A percentile compares a stretch with the other conserved stretches of the same genome.
Conservation (phyloP, 441 rosid genomes). For the Omphalea diandra region DNA sequence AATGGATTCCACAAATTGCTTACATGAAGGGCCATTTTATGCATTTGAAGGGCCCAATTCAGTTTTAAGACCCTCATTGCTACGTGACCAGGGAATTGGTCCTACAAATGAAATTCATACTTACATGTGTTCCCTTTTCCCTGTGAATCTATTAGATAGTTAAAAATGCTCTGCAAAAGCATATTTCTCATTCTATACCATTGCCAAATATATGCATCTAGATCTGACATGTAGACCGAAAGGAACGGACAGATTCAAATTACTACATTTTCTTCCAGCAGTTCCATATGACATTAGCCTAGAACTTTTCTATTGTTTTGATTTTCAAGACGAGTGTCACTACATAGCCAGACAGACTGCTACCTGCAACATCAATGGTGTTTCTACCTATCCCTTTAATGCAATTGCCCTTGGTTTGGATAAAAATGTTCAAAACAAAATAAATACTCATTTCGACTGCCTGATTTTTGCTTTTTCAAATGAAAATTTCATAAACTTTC, state of each 20-base stretch:
- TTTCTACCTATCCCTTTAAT: not conserved
- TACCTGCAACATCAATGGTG: not conserved
- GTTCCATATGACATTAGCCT: not conserved
- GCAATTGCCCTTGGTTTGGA: not conserved
- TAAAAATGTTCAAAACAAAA: not conserved
- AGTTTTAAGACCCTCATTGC: not conserved
- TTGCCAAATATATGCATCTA: not conserved
- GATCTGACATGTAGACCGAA: not conserved
- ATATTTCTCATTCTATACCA: not conserved
- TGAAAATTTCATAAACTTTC: too few species aligned
- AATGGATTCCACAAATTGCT: not conserved
- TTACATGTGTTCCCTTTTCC: not conserved
- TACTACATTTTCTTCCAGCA: not conserved
- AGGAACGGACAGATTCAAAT: not conserved
- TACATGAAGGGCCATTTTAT: too few species aligned
- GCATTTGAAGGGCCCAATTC: not conserved
- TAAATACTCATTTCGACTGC: too few species aligned
- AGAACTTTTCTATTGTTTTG: not conserved
- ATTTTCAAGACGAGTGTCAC: not conserved
- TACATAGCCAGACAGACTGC: not conserved
- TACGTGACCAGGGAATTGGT: not conserved
- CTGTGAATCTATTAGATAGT: not conserved
- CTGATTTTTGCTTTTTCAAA: too few species aligned
- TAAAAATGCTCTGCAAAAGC: not conserved
- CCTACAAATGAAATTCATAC: not conserved